Base-by-base conservation (phyloP, 306 rosid genomes). In the Datisca glomerata region DNA sequence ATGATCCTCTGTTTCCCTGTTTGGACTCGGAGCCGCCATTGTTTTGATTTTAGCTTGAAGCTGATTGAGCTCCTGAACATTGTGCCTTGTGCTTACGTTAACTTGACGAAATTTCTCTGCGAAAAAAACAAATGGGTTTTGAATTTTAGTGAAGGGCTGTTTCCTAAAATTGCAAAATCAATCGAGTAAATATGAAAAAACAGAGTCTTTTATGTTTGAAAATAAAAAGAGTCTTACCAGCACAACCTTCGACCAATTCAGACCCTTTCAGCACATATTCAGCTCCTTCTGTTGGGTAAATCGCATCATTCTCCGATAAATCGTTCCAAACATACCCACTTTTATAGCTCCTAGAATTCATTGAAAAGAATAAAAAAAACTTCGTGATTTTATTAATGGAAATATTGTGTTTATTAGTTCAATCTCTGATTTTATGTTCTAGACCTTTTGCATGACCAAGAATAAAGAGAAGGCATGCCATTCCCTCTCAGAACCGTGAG, bases 391-490 rank as follows among this genome's bases (percentile, higher is more conserved):
- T n/a, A n/a, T n/a, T n/a, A 33, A 6, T 6, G 8, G 32, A 15
- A 13, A 18, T 40, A 25, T 25, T 8, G 18, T 3, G 12, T 3
- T n/a, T n/a, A n/a, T n/a, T n/a, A n/a, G n/a, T n/a, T n/a, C n/a
- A n/a, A n/a, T n/a, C n/a, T n/a, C n/a, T n/a, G n/a, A n/a, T n/a
- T n/a, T n/a, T n/a, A n/a, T n/a, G n/a, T n/a, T n/a, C n/a, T n/a
- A n/a, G 14, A 81, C 96, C 93, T 73, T 65, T 82, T 87, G 55
- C 94, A 79, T 16, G 96, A 87, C 96, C 96, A 87, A 39, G 94
- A 79, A 53, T 79, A 87, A 8, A 76, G 76, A 4, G 73, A 50
- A 2, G 93, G 94, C 93, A 87, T 82, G 60, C 78, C 89, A 49
- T 64, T 82, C 15, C 94, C 96, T 54, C 96, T 65, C 0, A 87